Base-by-base conservation (phyloP, 192 early-diverging fungal genomes). In the Allomyces javanicus region DNA sequence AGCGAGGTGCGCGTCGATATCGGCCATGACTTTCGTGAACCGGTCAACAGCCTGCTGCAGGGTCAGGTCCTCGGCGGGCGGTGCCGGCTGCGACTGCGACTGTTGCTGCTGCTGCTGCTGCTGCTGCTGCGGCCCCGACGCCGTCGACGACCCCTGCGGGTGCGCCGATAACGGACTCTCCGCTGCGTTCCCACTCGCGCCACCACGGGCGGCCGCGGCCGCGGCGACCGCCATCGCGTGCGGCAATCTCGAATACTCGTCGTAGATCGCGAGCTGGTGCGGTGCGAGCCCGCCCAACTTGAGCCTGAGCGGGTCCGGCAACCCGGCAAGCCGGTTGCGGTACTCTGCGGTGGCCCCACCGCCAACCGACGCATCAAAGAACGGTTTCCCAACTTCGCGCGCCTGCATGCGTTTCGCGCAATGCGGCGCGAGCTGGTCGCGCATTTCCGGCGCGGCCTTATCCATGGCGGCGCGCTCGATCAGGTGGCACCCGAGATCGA, bases 401-500 rank as follows among this genome's bases (percentile, higher is more conserved):
- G 94, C 90, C 67, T 93, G 91, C 74, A 88, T 84, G 33, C 96
- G 81, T 58, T 76, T 83, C 24, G 77, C 65, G 65, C 83, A 94
- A 25, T 87, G 78, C 9, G 80, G 67, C 12, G 76, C 74, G 63
- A 99, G 77, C n/a, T 78, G 71, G 63, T 92, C 86, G 74, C 95
- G 92, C 61, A 99, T 93, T 68, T 96, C 92, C n/a, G 87, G 78
- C n/a, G 89, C 78, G 1, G 93, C 90, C 66, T 94, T 94, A 71
- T 96, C 92, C 69, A 91, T 90, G 2, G 96, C 93, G 25, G 92
- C 88, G 71, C 93, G 91, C 73, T 99, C 93, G 65, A 96, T 89
- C 26, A 99, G 84, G 0, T 91, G 85, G 72, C 93, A 96, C 12
- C 89, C 92, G 33, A 96, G 77, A 61, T 99, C 96, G 64, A 97